Evolutionary conservation across 192 early-diverging fungal species (phyloP).

Genomic region (Coemansia sp.): DNA sequence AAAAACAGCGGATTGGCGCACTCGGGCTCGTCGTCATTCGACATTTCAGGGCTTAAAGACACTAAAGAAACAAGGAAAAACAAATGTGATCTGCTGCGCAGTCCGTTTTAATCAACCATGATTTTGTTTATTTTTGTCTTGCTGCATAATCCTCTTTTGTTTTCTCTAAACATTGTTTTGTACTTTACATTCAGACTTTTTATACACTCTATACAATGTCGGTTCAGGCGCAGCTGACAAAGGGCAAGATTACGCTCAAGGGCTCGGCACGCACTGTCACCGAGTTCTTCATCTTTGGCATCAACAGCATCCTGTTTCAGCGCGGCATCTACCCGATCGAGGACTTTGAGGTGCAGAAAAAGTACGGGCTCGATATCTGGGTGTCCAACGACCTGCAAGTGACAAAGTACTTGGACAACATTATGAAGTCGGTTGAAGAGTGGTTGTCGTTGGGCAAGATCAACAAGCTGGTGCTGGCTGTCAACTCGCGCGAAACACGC

Average conservation of each 20-base stretch:
- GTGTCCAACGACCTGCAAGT: constrained; percentile 74
- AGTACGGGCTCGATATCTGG: constrained; percentile 83
- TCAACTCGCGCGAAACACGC: constrained; percentile 79
- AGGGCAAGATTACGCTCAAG: constrained; percentile 73
- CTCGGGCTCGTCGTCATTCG: constrained; percentile 14
- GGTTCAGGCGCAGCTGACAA: constrained; percentile 44
- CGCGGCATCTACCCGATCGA: constrained; percentile 91
- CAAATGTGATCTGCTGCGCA: not conserved
- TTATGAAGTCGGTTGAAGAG: constrained; percentile 77
- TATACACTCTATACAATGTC: constrained; percentile 25
- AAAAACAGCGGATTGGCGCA: constrained; percentile 71
- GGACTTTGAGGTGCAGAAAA: constrained; percentile 83
- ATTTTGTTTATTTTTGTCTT: not conserved
- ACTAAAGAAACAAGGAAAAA: not conserved
- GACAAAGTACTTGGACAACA: constrained; percentile 69
- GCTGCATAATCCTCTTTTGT: not conserved
- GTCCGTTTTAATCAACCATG: not conserved
- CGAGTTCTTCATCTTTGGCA: constrained; percentile 85
- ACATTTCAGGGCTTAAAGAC: constrained; percentile 10
- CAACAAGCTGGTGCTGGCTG: constrained; percentile 81
- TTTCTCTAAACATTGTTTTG: constrained; percentile 6
- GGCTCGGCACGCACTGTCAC: constrained; percentile 83
- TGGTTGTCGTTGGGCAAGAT: constrained; percentile 77
- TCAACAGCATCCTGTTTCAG: constrained; percentile 90
- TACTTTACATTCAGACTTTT: constrained; percentile 7